Evolutionary conservation across 2,329 filamentous ascomycete genomes (phyloP).

Genomic region (Aureobasidium sp.): DNA sequence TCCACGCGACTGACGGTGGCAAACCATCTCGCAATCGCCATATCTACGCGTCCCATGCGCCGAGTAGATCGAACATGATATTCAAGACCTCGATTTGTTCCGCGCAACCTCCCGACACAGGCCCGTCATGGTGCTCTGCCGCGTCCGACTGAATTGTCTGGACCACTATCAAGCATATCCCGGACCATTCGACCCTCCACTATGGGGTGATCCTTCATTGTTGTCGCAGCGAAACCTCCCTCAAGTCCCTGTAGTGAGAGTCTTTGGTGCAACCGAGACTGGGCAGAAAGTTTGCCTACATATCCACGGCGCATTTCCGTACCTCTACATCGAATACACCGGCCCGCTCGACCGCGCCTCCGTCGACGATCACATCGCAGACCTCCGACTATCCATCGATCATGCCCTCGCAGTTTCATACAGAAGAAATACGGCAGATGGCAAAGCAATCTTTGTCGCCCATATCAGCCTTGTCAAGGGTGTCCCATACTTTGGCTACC

Average conservation of each 20-base stretch:
- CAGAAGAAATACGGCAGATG: slow-evolving; percentile 64
- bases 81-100: background rate
- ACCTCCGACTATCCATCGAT: slow-evolving; percentile 80
- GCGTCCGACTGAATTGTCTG: slow-evolving; percentile 88
- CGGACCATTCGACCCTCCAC: slow-evolving; percentile 70
- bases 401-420: slow-evolving; percentile 83
- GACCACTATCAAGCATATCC: slow-evolving; percentile 84
- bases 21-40: slow-evolving; percentile 1
- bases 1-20: slow-evolving; percentile 8
- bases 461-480: slow-evolving; percentile 90
- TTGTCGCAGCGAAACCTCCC: slow-evolving; percentile 55
- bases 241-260: slow-evolving; percentile 75
- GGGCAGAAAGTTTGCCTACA: slow-evolving; percentile 96
- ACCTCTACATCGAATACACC: slow-evolving; percentile 83
- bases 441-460: slow-evolving; percentile 69
- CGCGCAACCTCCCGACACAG: background rate
- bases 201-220: slow-evolving; percentile 46
- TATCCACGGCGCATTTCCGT: slow-evolving; percentile 91
- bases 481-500: slow-evolving; percentile 90
- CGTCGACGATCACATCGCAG: slow-evolving; percentile 71
- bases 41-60: slow-evolving; percentile 1
- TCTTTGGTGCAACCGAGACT: slow-evolving; percentile 89
- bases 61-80: background rate
- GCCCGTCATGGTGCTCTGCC: slow-evolving; percentile 29
- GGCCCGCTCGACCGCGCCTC: slow-evolving; percentile 48